A percentile compares a stretch with the other conserved stretches of the same genome.
Evolutionary conservation across 2,329 filamentous ascomycete species (phyloP).

Genomic region (Neopestalotiopsis rosae): DNA sequence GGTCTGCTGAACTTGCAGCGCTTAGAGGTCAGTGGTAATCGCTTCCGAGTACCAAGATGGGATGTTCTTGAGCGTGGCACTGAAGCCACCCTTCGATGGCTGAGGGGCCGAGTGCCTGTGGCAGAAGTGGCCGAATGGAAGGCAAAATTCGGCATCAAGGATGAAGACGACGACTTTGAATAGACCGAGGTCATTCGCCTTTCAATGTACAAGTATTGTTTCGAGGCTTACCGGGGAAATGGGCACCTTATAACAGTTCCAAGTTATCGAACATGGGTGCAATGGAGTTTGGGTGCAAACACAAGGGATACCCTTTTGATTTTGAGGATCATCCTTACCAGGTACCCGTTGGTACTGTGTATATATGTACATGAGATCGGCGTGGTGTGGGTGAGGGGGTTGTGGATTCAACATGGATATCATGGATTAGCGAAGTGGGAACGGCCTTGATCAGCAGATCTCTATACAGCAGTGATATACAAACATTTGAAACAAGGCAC

Average conservation of each 20-base stretch:
- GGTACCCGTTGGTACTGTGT: background rate
- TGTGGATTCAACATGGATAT: background rate
- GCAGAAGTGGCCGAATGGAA: slow-evolving; percentile 64
- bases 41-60: slow-evolving; percentile 85
- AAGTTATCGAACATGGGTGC: background rate
- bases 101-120: slow-evolving; percentile 75
- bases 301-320: background rate
- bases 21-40: slow-evolving; percentile 82
- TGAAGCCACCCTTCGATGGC: slow-evolving; percentile 80
- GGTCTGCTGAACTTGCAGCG: slow-evolving; percentile 73
- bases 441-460: background rate
- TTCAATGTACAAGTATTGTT: background rate
- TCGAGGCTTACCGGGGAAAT: background rate
- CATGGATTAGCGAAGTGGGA: background rate
- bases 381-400: background rate
- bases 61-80: slow-evolving; percentile 87
- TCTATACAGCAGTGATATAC: slow-evolving; percentile 1
- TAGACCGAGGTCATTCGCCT: background rate
- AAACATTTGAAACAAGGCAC: background rate
- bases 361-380: background rate
- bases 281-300: background rate
- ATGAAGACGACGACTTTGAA: slow-evolving; percentile 33
- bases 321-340: background rate
- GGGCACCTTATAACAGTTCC: background rate
- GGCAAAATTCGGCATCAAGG: slow-evolving; percentile 46